A percentile compares a stretch with the other conserved stretches of the same genome.
Conservation (phyloP, 768 basidiomycete genomes). For the Pleurotus salmoneostramineus region DNA sequence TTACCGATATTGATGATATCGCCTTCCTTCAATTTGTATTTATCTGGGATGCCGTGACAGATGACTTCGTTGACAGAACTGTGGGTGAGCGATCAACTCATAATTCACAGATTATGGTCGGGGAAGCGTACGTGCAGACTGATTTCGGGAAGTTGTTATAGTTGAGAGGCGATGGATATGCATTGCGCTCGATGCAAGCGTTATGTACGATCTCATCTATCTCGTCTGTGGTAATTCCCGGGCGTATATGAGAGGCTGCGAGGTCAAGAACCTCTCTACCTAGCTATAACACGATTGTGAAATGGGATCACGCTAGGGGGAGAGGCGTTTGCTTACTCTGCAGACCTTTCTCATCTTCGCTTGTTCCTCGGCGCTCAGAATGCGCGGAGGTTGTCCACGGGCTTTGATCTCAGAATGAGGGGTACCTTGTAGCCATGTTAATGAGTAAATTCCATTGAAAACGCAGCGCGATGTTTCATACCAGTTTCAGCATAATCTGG, state of each 20-base stretch:
- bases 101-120: background rate
- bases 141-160: conserved; percentile 94
- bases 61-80: conserved; percentile 94
- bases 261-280: conserved; percentile 91
- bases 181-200: conserved; percentile 83
- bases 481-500: conserved; percentile 82
- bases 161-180: conserved; percentile 92
- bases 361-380: conserved; percentile 71
- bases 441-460: background rate
- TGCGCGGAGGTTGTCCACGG: conserved; percentile 57
- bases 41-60: conserved; percentile 95
- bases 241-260: conserved; percentile 78
- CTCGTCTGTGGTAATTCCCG: conserved; percentile 94
- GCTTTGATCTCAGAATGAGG: conserved; percentile 57
- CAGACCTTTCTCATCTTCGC: conserved; percentile 82
- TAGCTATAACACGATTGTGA: conserved; percentile 43
- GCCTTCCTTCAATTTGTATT: conserved; percentile 78
- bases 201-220: conserved; percentile 93
- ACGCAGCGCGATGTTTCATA: conserved; percentile 15
- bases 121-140: conserved; percentile 79
- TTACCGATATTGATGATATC: conserved; percentile 94
- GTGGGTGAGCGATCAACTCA: background rate
- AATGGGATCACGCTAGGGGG: too few species aligned
- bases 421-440: conserved; percentile 35
- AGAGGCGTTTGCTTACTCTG: background rate